These are phyloP conservation scores for Saprolegnia diclina DNA, from an alignment of 352 stramenopile species.

Conservation along the genomic window DNA sequence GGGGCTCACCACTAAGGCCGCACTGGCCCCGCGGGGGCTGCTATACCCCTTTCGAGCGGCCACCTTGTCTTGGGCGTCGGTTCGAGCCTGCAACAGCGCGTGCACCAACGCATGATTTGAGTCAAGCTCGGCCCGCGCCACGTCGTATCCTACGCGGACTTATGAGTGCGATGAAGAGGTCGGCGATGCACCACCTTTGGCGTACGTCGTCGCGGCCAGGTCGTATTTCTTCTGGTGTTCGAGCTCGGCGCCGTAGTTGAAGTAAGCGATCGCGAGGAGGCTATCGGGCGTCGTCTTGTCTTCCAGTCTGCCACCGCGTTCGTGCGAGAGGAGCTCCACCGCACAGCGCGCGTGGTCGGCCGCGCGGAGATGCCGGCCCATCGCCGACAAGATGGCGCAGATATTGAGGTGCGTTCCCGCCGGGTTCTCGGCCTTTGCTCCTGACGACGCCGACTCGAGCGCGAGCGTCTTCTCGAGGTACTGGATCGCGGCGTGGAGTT, in stretches of 20 bases:
- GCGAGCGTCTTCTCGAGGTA: conserved; percentile 17
- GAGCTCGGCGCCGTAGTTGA: conserved; percentile 53
- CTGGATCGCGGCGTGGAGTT: conserved; percentile 10
- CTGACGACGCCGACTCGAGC: neutral
- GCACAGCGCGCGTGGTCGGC: conserved; percentile 42
- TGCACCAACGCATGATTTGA: conserved; percentile 1
- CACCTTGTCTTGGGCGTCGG: neutral
- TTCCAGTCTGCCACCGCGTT: neutral
- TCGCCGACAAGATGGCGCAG: conserved; percentile 52
- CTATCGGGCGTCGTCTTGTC: conserved; percentile 25
- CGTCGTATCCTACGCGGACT: neutral
- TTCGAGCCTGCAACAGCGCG: neutral
- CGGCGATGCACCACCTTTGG: neutral
- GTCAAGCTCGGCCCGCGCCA: neutral
- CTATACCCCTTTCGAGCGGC: conserved; percentile 1
- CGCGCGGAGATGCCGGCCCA: conserved; percentile 42
- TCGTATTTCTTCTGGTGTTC: conserved; percentile 41
- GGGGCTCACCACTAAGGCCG: too few species aligned
- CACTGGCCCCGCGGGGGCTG: too few species aligned
- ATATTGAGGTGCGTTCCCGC: conserved; percentile 58
- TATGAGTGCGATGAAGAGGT: neutral
- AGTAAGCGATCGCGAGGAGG: conserved; percentile 38
- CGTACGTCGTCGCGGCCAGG: conserved; percentile 18
- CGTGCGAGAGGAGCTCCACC: conserved; percentile 32
- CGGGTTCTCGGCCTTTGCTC: conserved; percentile 16